Base-by-base conservation (phyloP, 1,284 basidiomycete species). In the Sporisorium graminicola region DNA sequence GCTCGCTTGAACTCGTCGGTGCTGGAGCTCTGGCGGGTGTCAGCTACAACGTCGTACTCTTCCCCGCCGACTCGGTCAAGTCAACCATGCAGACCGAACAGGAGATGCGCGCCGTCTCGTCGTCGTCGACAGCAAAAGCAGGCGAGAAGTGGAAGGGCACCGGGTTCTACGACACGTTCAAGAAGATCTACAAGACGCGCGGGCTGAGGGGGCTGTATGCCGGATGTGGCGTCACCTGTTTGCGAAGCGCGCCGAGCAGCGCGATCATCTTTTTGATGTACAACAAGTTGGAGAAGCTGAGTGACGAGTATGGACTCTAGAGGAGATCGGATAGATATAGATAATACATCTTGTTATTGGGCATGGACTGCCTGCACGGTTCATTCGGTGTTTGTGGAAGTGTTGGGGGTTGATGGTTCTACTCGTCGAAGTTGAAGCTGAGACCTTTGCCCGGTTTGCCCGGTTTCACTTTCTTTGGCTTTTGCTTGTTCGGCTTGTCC, bases 61-160 rank as follows among this genome's bases (percentile, higher is more conserved):
- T 84, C 69, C 83, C 82, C 9, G 95, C 95, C 14, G 96, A 99
- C 86, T 93, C 92, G 37, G 90, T 98, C 82, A 99, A 99, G 88
- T 94, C 92, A 77, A 90, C 94, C 49, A 93, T 99, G 86, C 96
- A 98, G 88, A 98, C 96, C 0, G 92, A 92, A 86, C 92, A 92
- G 58, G 95, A 98, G 87, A 88, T 98, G 71, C 88, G 91, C 10
- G 65, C 63, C 0, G 58, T 60, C 5, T 27, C 60, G 8, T 14
- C n/a, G n/a, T n/a, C n/a, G n/a, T n/a, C n/a, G n/a, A n/a, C 43
- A 3, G 27, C 42, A 6, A 51, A 22, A 1, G 40, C 40, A n/a
- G 67, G 63, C 16, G 52, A 62, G 26, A 61, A 60, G 22, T 91
- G 92, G 2, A 81, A 86, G 33, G 70, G 85, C 20, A 80, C 89